Base-by-base conservation (phyloP, 2,329 filamentous ascomycete species). In the Arthrinium puccinioides region DNA sequence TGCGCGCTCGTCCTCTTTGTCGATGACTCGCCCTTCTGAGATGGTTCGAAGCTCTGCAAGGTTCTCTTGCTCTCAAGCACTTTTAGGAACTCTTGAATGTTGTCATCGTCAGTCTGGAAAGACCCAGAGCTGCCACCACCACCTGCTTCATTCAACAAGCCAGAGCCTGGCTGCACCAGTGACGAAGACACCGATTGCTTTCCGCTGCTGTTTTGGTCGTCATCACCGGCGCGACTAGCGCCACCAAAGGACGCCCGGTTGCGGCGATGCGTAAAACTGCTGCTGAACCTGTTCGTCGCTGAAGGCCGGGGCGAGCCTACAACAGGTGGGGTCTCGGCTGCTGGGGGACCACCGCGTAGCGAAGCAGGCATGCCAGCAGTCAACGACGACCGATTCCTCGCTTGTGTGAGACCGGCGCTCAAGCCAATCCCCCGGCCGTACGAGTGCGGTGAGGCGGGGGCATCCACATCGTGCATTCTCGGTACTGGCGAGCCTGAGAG, bases 71-170 rank as follows among this genome's bases (percentile, higher is more conserved):
- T 82, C 42, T 97, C 90, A 6, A 98, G 70, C 44, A 87, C 74
- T 52, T 94, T 94, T 43, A 98, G 65, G 50, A 97, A 98, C 36
- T 94, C 88, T 1, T 86, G 87, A 27, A 98, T 94, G 45, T 92
- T 89, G 50, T 95, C 87, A 51, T 94, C 88, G 49, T 97, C 90
- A 0, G 82, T 72, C 44, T 79, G 75, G 32, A 82, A 66, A 3
- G 78, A 82, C 6, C 85, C 69, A 54, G 85, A 69, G 70, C 80
- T 69, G 55, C 82, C 68, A 21, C 76, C 80, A 3, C 71, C 79
- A 9, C 76, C 82, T 19, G 73, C 72, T 44, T 84, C 87, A 21
- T 85, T 78, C 35, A 94, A 70, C 20, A 92, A 67, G 3, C 84
- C 87, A 2, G 88, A 95, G 7, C 84, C 85, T 28, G 86, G 87